Evolutionary conservation across 2,329 filamentous ascomycete species (phyloP).

Genomic region (Xylaria digitata): DNA sequence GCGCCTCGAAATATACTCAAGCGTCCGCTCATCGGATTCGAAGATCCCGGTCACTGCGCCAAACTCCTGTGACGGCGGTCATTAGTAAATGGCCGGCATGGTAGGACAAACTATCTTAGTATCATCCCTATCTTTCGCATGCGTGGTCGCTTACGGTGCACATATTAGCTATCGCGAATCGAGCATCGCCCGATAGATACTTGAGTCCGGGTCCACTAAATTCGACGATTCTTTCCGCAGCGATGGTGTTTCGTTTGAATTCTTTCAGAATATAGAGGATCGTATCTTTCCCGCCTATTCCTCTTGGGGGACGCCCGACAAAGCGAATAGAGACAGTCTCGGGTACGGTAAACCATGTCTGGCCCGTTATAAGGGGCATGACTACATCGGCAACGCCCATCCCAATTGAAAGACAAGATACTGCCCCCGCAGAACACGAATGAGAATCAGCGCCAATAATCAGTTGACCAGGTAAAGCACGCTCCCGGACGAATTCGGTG

Average conservation of each 20-base stretch:
- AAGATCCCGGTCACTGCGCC: constrained; percentile 58
- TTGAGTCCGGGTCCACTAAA: constrained; percentile 56
- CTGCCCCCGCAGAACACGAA: constrained; percentile 57
- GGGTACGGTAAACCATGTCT: constrained; percentile 60
- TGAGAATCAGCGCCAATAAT: constrained; percentile 59
- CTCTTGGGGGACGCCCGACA: constrained; percentile 50
- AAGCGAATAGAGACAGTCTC: constrained; percentile 56
- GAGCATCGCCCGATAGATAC: constrained; percentile 55
- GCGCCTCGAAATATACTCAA: constrained; percentile 51
- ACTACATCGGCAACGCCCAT: constrained; percentile 59
- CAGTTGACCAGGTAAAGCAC: constrained; percentile 58
- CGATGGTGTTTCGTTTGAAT: constrained; percentile 59
- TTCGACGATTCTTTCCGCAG: constrained; percentile 58
- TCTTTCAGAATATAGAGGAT: constrained; percentile 58
- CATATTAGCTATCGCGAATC: constrained; percentile 62
- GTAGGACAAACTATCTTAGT: neutral
- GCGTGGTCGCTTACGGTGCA: constrained; percentile 46
- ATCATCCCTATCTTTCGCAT: neutral
- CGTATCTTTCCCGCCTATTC: constrained; percentile 59
- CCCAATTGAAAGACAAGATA: constrained; percentile 57
- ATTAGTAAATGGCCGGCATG: neutral
- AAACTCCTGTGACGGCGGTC: constrained; percentile 49
- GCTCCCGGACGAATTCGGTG: constrained; percentile 58
- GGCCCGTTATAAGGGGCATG: constrained; percentile 57
- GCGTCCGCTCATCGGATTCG: constrained; percentile 53